These are phyloP conservation scores for Edaphochlamys debaryana DNA, from an alignment of 139 green algal genomes.

Conservation along the genomic window DNA sequence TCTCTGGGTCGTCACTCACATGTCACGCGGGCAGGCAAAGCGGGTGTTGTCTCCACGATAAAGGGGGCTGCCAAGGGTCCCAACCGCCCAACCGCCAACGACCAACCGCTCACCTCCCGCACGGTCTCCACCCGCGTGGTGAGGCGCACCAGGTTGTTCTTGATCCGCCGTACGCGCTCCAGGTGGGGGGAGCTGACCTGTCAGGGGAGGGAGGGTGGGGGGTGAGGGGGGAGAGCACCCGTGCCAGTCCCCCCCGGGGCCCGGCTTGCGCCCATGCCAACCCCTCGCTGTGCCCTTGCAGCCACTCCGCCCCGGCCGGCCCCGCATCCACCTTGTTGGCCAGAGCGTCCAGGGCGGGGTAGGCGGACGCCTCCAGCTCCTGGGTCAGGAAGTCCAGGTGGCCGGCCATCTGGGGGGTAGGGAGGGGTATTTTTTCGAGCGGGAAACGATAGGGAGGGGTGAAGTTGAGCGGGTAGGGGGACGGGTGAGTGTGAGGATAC, in stretches of 20 bases:
- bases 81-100: too few species aligned
- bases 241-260: too few species aligned
- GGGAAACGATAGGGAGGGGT: too few species aligned
- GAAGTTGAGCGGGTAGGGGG: neutral
- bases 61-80: too few species aligned
- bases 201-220: neutral
- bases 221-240: neutral
- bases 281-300: too few species aligned
- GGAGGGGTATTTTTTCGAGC: too few species aligned
- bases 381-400: slow-evolving; percentile 80
- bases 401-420: slow-evolving; percentile 50
- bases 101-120: slow-evolving; percentile 44
- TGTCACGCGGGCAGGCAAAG: too few species aligned
- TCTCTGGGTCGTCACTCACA: too few species aligned
- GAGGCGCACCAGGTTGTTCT: slow-evolving; percentile 80
- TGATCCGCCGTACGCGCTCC: slow-evolving; percentile 92
- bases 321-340: slow-evolving; percentile 69
- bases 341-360: slow-evolving; percentile 89
- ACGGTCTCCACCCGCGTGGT: slow-evolving; percentile 74
- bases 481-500: too few species aligned
- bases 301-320: neutral
- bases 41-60: too few species aligned
- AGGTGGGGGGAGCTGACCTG: slow-evolving; percentile 87
- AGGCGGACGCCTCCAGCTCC: slow-evolving; percentile 86
- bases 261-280: too few species aligned